A percentile compares a stretch with the other conserved stretches of the same genome.
phyloP scores from a whole-genome alignment of 306 rosid species.

The Cucurbita pepo region DNA sequence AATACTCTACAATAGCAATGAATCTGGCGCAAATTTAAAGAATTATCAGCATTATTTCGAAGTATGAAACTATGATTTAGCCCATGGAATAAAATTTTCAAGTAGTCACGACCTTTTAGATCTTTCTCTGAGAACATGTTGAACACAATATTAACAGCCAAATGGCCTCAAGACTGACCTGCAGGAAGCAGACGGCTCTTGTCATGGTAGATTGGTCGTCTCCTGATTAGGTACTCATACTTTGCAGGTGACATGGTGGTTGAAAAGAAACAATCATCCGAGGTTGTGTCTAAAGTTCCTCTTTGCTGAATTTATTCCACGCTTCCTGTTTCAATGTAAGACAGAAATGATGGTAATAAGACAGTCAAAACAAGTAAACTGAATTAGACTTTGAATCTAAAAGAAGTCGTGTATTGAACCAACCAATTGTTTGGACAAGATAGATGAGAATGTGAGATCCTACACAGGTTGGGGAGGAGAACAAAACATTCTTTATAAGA shows the following conservation, averaged over 20 bases:
- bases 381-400: neutral
- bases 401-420: neutral
- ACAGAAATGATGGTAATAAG: neutral
- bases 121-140: neutral
- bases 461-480: no score
- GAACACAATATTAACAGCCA: neutral
- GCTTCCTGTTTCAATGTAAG: slow-evolving; percentile 56
- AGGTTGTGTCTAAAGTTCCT: slow-evolving; percentile 36
- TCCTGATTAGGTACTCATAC: neutral
- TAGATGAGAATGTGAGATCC: neutral
- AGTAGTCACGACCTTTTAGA: no score
- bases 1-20: slow-evolving; percentile 4
- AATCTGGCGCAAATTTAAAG: neutral
- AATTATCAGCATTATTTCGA: neutral
- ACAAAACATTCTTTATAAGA: no score
- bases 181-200: neutral
- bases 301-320: slow-evolving; percentile 61
- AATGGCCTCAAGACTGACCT: neutral
- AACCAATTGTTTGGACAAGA: neutral
- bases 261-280: neutral
- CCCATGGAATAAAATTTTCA: neutral
- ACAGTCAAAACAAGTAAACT: neutral
- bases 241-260: neutral
- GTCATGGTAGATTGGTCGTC: neutral
- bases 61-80: neutral